phyloP scores from a whole-genome alignment of 306 rosid species.

The Cicer pinnatifidum region DNA sequence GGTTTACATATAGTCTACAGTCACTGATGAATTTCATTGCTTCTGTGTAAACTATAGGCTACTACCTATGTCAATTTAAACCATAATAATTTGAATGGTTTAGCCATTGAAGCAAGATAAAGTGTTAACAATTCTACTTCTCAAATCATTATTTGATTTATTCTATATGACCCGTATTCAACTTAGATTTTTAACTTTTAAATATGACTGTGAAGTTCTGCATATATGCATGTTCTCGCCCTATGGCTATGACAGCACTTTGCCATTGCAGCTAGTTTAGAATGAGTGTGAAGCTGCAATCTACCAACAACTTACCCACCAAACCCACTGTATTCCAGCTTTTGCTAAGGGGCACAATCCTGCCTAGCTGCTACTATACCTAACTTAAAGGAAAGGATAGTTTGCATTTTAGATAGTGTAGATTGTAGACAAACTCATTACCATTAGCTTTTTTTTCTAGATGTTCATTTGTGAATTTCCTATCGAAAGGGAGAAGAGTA shows the following conservation, averaged over 20 bases:
- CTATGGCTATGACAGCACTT: neutral
- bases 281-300: constrained; percentile 32
- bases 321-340: constrained; percentile 25
- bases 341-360: constrained; percentile 8
- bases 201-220: constrained; percentile 26
- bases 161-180: constrained; percentile 24
- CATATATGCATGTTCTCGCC: neutral
- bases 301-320: neutral
- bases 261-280: constrained; percentile 33
- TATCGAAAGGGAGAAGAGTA: constrained; percentile 22
- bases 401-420: constrained; percentile 8
- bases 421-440: constrained; percentile 17
- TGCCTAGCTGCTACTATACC: constrained; percentile 1
- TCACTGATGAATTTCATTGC: constrained; percentile 34
- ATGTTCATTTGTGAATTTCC: constrained; percentile 11
- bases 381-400: constrained; percentile 7
- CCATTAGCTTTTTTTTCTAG: constrained; percentile 8
- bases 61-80: constrained; percentile 17
- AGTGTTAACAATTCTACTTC: constrained; percentile 8
- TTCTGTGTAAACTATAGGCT: neutral
- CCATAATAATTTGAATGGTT: constrained; percentile 1
- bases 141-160: constrained; percentile 10
- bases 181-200: neutral
- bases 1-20: constrained; percentile 18
- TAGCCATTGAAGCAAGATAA: constrained; percentile 18